Evolutionary conservation across 805 yeast genomes (phyloP).

Genomic region (Yamadazyma ubonensis): DNA sequence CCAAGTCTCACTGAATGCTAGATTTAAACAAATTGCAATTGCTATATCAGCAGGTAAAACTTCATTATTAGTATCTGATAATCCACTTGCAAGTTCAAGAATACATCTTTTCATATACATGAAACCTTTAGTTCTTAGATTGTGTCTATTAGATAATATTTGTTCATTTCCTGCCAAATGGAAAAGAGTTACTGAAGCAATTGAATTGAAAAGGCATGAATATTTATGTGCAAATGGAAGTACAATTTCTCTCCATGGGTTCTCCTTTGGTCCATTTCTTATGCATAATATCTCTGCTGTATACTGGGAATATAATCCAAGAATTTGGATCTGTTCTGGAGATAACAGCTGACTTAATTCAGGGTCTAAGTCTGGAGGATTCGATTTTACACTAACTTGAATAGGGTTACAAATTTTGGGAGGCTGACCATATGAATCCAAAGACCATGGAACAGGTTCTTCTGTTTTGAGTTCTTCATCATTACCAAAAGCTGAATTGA

Average conservation of each 20-base stretch:
- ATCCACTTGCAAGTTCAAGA: conserved; percentile 56
- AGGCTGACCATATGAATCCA: not conserved
- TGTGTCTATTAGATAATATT: conserved; percentile 44
- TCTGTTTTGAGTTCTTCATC: conserved; percentile 23
- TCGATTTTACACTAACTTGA: conserved; percentile 8
- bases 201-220: conserved; percentile 58
- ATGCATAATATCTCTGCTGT: conserved; percentile 55
- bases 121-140: conserved; percentile 49
- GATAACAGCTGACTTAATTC: conserved; percentile 17
- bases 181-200: conserved; percentile 66
- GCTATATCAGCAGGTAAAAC: conserved; percentile 62
- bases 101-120: conserved; percentile 61
- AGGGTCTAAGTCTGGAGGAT: conserved; percentile 7
- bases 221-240: conserved; percentile 57
- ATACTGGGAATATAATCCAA: conserved; percentile 34
- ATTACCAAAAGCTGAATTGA: conserved; percentile 31
- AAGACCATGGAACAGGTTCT: too few relatives aligned
- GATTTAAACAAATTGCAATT: conserved; percentile 58
- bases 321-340: conserved; percentile 36
- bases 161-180: conserved; percentile 43
- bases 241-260: conserved; percentile 63
- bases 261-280: conserved; percentile 61
- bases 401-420: too few relatives aligned
- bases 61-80: conserved; percentile 29
- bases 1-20: conserved; percentile 70